These are phyloP conservation scores for Cephaloascus fragrans DNA, from an alignment of 805 yeast genomes.

Conservation along the genomic window DNA sequence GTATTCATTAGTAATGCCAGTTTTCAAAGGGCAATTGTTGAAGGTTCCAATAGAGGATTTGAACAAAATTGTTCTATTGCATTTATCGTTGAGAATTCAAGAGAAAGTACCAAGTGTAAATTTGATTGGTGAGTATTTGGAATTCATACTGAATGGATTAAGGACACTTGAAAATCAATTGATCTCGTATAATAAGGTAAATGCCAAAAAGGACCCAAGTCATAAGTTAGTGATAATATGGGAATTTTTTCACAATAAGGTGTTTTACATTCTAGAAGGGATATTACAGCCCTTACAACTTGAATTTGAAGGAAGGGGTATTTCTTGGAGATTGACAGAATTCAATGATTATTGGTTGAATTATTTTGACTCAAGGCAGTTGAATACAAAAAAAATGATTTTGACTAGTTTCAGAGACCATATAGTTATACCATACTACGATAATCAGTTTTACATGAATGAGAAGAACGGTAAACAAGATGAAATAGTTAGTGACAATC, in stretches of 20 bases:
- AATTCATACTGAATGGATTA: conserved; percentile 34
- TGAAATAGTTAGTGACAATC: not conserved
- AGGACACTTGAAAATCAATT: conserved; percentile 21
- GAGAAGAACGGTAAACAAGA: not conserved
- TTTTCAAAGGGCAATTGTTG: conserved; percentile 38
- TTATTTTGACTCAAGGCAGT: conserved; percentile 1
- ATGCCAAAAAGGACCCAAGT: conserved; percentile 14
- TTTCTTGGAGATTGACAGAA: conserved; percentile 7
- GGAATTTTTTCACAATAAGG: conserved; percentile 45
- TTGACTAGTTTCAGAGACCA: conserved; percentile 41
- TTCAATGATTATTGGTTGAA: not conserved
- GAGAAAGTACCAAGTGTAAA: conserved; percentile 22
- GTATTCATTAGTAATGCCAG: conserved; percentile 28
- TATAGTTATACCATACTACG: conserved; percentile 43
- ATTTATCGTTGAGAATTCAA: conserved; percentile 24
- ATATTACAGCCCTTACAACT: conserved; percentile 50
- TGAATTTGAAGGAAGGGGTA: conserved; percentile 23
- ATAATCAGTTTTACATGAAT: conserved; percentile 10
- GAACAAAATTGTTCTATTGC: conserved; percentile 34
- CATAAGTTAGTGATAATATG: conserved; percentile 36
- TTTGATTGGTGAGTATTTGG: conserved; percentile 33
- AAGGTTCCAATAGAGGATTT: conserved; percentile 49
- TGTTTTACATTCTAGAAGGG: conserved; percentile 50
- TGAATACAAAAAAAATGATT: conserved; percentile 28
- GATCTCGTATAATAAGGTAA: conserved; percentile 15